Evolutionary conservation across 139 green algal species (phyloP).

Genomic region (Choricystis sp.): DNA sequence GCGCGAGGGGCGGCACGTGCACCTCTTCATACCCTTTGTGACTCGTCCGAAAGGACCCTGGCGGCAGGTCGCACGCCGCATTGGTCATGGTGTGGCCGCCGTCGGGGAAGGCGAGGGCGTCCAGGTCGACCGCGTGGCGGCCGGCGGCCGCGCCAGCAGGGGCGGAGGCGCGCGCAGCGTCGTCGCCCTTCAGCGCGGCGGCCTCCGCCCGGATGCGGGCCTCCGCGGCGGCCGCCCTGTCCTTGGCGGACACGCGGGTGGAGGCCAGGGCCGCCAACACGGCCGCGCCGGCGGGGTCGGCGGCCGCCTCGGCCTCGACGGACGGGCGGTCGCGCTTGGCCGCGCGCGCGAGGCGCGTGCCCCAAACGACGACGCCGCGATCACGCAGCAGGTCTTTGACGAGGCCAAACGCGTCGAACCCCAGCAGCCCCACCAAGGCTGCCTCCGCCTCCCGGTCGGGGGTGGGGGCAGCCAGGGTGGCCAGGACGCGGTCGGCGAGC

Average conservation of each 20-base stretch:
- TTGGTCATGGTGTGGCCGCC: slow-evolving; percentile 72
- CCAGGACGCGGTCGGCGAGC: slow-evolving; percentile 57
- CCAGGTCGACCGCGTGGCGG: slow-evolving; percentile 68
- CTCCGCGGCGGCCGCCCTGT: slow-evolving; percentile 69
- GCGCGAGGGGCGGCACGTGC: slow-evolving; percentile 66
- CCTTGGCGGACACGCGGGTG: slow-evolving; percentile 51
- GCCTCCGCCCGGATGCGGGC: slow-evolving; percentile 82
- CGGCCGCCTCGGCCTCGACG: slow-evolving; percentile 24
- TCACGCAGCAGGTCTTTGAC: slow-evolving; percentile 91
- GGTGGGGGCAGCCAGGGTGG: slow-evolving; percentile 22
- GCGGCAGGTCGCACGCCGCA: slow-evolving; percentile 42
- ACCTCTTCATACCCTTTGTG: slow-evolving; percentile 92
- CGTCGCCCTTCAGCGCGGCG: slow-evolving; percentile 40
- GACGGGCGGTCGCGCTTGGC: slow-evolving; percentile 37
- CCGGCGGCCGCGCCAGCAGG: slow-evolving; percentile 14
- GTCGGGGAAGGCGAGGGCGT: slow-evolving; percentile 56
- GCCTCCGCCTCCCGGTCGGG: slow-evolving; percentile 60
- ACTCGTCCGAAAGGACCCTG: slow-evolving; percentile 46
- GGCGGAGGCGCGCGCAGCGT: slow-evolving; percentile 8
- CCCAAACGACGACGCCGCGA: slow-evolving; percentile 84
- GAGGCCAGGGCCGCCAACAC: slow-evolving; percentile 73
- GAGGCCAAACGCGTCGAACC: slow-evolving; percentile 91
- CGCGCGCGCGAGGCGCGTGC: slow-evolving; percentile 69
- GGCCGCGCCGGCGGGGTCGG: slow-evolving; percentile 17
- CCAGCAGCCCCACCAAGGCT: slow-evolving; percentile 70